phyloP scores from a whole-genome alignment of 2,329 filamentous ascomycete genomes.

The Juglanconis sp. region DNA sequence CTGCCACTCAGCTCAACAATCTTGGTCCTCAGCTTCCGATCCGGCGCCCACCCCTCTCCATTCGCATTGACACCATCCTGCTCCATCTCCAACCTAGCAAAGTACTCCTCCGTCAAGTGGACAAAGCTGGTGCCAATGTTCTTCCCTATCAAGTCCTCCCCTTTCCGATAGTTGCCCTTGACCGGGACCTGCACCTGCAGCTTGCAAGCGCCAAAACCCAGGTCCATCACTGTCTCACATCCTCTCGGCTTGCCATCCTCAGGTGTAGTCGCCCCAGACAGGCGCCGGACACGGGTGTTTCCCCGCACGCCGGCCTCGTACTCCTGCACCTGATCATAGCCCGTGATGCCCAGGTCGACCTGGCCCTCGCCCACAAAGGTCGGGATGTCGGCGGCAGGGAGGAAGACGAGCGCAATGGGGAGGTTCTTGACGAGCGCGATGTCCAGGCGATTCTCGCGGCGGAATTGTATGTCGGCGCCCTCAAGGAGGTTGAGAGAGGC shows the following conservation, averaged over 20 bases:
- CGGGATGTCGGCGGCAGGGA: conserved; percentile 94
- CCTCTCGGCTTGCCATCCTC: conserved; percentile 48
- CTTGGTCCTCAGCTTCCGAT: conserved; percentile 69
- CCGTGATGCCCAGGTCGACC: conserved; percentile 92
- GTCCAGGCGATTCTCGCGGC: conserved; percentile 89
- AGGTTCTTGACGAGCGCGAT: conserved; percentile 98
- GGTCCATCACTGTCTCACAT: conserved; percentile 83
- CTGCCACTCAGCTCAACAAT: conserved; percentile 94
- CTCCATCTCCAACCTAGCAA: conserved; percentile 68
- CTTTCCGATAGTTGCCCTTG: conserved; percentile 68
- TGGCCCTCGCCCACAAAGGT: conserved; percentile 95
- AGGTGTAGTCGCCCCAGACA: conserved; percentile 42
- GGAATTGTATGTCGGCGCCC: conserved; percentile 94
- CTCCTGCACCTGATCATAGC: conserved; percentile 87
- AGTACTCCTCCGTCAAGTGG: conserved; percentile 77
- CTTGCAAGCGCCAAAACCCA: conserved; percentile 87
- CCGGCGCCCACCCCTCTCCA: conserved; percentile 29
- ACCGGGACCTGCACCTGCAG: conserved; percentile 95
- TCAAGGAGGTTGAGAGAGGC: conserved; percentile 85
- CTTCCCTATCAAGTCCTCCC: conserved; percentile 80
- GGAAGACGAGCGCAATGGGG: conserved; percentile 91
- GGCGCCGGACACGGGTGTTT: conserved; percentile 44
- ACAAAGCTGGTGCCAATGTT: conserved; percentile 97
- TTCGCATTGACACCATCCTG: conserved; percentile 37
- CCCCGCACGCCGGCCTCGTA: conserved; percentile 66